Evolutionary conservation across 2,329 filamentous ascomycete genomes (phyloP).

Genomic region (Penicillium sp.): DNA sequence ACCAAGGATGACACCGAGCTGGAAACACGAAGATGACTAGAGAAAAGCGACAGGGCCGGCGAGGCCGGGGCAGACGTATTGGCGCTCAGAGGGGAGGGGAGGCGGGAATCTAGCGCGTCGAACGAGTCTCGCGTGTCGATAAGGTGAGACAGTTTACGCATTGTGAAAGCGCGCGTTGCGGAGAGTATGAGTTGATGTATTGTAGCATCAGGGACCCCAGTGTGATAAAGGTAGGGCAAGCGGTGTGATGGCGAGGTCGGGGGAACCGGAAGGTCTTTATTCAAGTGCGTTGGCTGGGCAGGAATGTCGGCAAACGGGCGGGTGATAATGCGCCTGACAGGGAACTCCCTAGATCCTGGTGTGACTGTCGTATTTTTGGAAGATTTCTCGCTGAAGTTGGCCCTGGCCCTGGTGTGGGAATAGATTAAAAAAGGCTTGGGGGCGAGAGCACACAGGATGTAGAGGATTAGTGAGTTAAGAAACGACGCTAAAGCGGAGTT

Average conservation of each 20-base stretch:
- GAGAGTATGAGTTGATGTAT: constrained; percentile 5
- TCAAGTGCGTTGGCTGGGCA: constrained; percentile 22
- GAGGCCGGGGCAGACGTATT: constrained; percentile 41
- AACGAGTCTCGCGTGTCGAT: constrained; percentile 32
- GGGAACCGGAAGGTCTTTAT: constrained; percentile 21
- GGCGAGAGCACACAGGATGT: not conserved
- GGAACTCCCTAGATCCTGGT: constrained; percentile 13
- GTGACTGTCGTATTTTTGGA: not conserved
- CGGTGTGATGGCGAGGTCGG: constrained; percentile 20
- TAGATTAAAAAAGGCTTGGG: not conserved
- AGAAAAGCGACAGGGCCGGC: constrained; percentile 43
- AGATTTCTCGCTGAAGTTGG: not conserved
- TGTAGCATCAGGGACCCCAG: constrained; percentile 28
- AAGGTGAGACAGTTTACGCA: constrained; percentile 38
- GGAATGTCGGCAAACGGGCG: constrained; percentile 23
- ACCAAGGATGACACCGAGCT: constrained; percentile 77
- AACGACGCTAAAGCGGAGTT: not conserved
- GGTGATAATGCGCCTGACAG: constrained; percentile 16
- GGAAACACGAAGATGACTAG: constrained; percentile 41
- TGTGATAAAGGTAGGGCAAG: constrained; percentile 15
- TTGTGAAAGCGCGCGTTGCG: constrained; percentile 18
- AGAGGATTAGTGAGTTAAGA: not conserved
- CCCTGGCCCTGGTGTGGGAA: not conserved
- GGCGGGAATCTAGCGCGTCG: constrained; percentile 21
- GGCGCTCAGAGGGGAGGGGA: constrained; percentile 27